Percentiles rank a stretch among this genome's conserved stretches.
Conservation (phyloP, 768 basidiomycete genomes). For the Lanmaoa pseudosensibilis region DNA sequence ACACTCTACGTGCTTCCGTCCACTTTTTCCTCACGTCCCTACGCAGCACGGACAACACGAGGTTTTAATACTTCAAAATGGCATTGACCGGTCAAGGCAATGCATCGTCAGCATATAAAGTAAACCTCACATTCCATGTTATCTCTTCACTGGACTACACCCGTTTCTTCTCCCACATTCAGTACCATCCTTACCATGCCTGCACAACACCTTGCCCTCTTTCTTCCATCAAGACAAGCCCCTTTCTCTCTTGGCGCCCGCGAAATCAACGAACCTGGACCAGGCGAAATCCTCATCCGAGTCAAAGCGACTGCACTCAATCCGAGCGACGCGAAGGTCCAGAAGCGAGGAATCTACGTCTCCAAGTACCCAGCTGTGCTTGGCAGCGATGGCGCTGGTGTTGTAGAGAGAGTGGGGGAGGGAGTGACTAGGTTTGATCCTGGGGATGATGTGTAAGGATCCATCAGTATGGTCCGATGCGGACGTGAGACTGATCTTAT, state of each 20-base stretch:
- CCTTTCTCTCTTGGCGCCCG: slow-evolving; percentile 35
- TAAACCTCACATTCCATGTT: slow-evolving; percentile 16
- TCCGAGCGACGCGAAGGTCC: slow-evolving; percentile 55
- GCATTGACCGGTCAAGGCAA: slow-evolving; percentile 30
- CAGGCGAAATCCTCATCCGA: slow-evolving; percentile 49
- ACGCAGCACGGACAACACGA: slow-evolving; percentile 37
- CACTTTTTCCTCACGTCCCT: slow-evolving; percentile 29
- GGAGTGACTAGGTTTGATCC: slow-evolving; percentile 49
- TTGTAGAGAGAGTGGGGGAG: slow-evolving; percentile 50
- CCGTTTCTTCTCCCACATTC: slow-evolving; percentile 15
- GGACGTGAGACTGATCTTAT: slow-evolving; percentile 26
- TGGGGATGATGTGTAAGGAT: slow-evolving; percentile 53
- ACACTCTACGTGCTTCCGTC: slow-evolving; percentile 19
- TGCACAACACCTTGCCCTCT: slow-evolving; percentile 28
- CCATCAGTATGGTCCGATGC: slow-evolving; percentile 7
- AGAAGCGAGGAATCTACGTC: slow-evolving; percentile 39
- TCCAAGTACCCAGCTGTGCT: slow-evolving; percentile 46
- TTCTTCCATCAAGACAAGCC: slow-evolving; percentile 35
- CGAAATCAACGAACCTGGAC: slow-evolving; percentile 43
- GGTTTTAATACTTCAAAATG: slow-evolving; percentile 31
- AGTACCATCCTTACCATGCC: slow-evolving; percentile 22
- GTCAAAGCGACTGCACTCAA: slow-evolving; percentile 49
- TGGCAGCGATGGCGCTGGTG: slow-evolving; percentile 53
- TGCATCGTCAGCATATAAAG: slow-evolving; percentile 32
- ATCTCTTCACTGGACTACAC: slow-evolving; percentile 21